phyloP scores from a whole-genome alignment of 805 yeast species.

The Ogataea thermomethanolica region DNA sequence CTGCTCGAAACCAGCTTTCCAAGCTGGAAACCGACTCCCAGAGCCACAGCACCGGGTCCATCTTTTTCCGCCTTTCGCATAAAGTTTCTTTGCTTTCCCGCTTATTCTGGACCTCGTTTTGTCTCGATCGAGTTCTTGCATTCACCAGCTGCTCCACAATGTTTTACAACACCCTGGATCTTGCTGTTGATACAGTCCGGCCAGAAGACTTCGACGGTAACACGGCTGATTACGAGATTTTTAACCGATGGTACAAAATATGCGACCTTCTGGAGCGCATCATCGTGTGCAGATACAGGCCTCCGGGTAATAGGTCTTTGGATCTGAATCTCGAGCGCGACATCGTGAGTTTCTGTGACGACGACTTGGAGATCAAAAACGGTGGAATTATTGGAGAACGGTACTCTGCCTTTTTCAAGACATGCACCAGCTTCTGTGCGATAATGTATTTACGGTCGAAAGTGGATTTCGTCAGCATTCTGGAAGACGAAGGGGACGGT shows the following conservation, averaged over 20 bases:
- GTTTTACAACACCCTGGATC: conserved; percentile 26
- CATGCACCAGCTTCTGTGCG: conserved; percentile 21
- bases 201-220: conserved; percentile 27
- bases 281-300: conserved; percentile 25
- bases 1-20: conserved; percentile 22
- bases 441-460: conserved; percentile 29
- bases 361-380: background rate
- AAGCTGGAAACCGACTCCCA: background rate
- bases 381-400: conserved; percentile 14
- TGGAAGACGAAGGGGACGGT: conserved; percentile 17
- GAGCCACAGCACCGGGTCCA: conserved; percentile 7
- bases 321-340: conserved; percentile 24
- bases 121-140: conserved; percentile 29
- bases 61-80: conserved; percentile 19
- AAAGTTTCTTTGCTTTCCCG: conserved; percentile 24
- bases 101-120: conserved; percentile 30
- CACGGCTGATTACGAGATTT: conserved; percentile 24
- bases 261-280: conserved; percentile 29
- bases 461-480: conserved; percentile 28
- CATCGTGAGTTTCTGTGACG: conserved; percentile 14
- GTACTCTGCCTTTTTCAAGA: conserved; percentile 15
- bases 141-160: conserved; percentile 29
- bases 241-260: conserved; percentile 23
- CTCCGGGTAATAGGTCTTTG: conserved; percentile 27
- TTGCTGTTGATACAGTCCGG: conserved; percentile 25